Evolutionary conservation across 1,139 yeast species (phyloP).

Genomic region (Kurtzmaniella quercitrusa): DNA sequence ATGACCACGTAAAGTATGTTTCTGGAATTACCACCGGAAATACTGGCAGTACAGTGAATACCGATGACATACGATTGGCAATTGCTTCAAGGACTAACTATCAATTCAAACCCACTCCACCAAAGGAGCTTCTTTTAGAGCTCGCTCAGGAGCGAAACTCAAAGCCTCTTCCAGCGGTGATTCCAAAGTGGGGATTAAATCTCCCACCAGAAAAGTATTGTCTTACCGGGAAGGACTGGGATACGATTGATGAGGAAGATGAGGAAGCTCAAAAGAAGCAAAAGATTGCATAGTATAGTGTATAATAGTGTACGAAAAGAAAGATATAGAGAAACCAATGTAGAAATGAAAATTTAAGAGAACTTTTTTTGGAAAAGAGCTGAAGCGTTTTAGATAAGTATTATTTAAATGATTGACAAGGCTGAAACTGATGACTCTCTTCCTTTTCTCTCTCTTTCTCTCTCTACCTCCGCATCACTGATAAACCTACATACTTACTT

Average conservation of each 20-base stretch:
- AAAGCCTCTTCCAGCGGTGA: slow-evolving; percentile 85
- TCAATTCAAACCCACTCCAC: slow-evolving; percentile 94
- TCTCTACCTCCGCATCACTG: too few species aligned
- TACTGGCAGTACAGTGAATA: slow-evolving; percentile 52
- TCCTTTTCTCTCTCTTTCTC: too few species aligned
- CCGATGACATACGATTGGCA: slow-evolving; percentile 89
- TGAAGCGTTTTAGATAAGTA: too few species aligned
- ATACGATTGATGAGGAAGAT: slow-evolving; percentile 34
- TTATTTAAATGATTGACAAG: too few species aligned
- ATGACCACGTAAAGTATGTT: slow-evolving; percentile 66
- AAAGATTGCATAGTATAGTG: slow-evolving; percentile 1
- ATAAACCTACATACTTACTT: too few species aligned
- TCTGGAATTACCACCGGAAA: slow-evolving; percentile 32
- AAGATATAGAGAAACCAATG: slow-evolving; percentile 1
- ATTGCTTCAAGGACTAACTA: slow-evolving; percentile 90
- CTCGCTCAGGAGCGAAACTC: slow-evolving; percentile 90
- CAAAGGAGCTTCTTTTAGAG: slow-evolving; percentile 85
- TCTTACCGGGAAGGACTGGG: slow-evolving; percentile 79
- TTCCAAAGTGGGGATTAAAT: slow-evolving; percentile 89
- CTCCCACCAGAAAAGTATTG: slow-evolving; percentile 98
- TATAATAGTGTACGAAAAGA: neutral
- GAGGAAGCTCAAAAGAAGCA: slow-evolving; percentile 10
- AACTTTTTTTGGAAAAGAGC: neutral
- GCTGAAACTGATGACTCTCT: too few species aligned
- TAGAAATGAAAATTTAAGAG: slow-evolving; percentile 3